Evolutionary conservation across 306 rosid species (phyloP), one percentile per base, ranked within the genome.

Genomic region (Glycine soja): DNA sequence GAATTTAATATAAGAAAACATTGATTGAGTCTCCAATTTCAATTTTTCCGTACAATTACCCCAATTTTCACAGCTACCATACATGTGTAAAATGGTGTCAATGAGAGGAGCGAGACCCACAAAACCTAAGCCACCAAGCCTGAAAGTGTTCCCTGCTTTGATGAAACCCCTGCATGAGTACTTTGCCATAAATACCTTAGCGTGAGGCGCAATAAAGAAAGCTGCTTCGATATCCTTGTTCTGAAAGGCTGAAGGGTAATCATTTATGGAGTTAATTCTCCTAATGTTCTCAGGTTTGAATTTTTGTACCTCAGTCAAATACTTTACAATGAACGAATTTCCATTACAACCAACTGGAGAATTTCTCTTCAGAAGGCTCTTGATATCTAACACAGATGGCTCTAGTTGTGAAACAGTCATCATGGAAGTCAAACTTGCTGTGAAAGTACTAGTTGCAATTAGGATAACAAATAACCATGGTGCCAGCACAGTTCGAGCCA

Each of bases 401-500:
- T 79, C 57, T 45, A 88, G 62, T n/a, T 77, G 81, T 3, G 91
- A 81, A 10, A 86, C 64, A 0, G 91, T 93, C 85, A 90, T 46
- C 87, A 80, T 87, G 8, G 96, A 85, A 15, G 92, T 76, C 50
- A 93, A 85, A 76, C 89, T 90, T 9, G 94, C 90, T 0, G 88
- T 84, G 78, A 91, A 93, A 85, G 87, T 88, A 19, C 87, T 84
- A 0, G 85, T 72, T 2, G 87, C 79, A 38, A 88, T 76, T 10
- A 89, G 84, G 59, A 91, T 90, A 30, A 75, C 84, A 6, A 93
- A 67, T 75, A 91, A 47, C 96, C 94, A 91, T 12, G 92, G 94
- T 13, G 89, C 88, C 69, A 93, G 7, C 76, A 91, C 92, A 16
- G 72, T 38, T 78, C 86, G 69, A 52, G 94, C 91, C 86, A 85